Conservation (phyloP, 163 green algal genomes). For the Chloroidium sp. region DNA sequence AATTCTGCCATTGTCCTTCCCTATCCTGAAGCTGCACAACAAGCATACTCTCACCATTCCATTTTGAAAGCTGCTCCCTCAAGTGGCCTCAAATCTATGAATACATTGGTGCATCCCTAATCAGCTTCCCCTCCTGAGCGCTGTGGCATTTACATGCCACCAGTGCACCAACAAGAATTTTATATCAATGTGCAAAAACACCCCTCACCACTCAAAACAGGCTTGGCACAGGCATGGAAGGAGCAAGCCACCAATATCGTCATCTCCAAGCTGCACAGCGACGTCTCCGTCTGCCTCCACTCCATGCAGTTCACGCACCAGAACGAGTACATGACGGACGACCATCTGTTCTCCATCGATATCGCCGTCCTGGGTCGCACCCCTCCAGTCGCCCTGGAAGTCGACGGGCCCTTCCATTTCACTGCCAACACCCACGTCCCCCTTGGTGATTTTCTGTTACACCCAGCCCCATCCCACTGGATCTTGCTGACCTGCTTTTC, state of each 20-base stretch:
- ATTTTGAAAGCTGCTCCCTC: neutral
- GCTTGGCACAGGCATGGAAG: neutral
- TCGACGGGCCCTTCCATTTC: constrained; percentile 51
- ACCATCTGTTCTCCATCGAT: constrained; percentile 42
- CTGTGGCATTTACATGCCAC: too few species aligned
- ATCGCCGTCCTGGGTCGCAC: constrained; percentile 12
- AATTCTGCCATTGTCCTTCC: too few species aligned
- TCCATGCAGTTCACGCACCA: constrained; percentile 23
- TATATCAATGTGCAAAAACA: too few species aligned
- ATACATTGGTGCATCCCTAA: too few species aligned
- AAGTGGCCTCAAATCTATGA: too few species aligned
- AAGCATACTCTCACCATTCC: too few species aligned
- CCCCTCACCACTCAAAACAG: too few species aligned
- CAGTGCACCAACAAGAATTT: too few species aligned
- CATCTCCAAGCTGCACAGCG: constrained; percentile 22
- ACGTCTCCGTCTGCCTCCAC: constrained; percentile 34
- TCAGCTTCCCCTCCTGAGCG: too few species aligned
- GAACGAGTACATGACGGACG: constrained; percentile 40
- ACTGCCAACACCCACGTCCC: constrained; percentile 34
- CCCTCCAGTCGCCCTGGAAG: constrained; percentile 32
- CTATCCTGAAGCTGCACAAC: too few species aligned
- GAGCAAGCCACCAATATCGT: constrained; percentile 1
- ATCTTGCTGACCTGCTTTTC: neutral
- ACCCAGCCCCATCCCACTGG: neutral
- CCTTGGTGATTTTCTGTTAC: neutral